Evolutionary conservation across 2,329 filamentous ascomycete genomes (phyloP), one percentile per base, ranked within the genome.

Genomic region (Colletotrichum plurivorum): DNA sequence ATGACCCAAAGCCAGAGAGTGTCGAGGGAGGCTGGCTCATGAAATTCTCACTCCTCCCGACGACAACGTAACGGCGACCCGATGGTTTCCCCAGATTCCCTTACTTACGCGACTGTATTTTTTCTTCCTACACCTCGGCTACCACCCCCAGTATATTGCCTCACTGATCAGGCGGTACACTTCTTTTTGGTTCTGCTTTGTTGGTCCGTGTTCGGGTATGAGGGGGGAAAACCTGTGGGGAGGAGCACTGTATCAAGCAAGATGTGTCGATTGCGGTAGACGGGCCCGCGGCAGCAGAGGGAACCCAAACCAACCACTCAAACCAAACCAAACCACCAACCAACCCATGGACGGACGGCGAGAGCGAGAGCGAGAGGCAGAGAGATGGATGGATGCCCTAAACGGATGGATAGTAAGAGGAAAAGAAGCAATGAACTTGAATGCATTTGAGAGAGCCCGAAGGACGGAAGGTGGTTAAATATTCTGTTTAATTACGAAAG

Each of bases 401-500:
- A 46, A 58, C 25, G 67, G 68, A 72, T 69, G 70, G 70, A 69
- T 63, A 71, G 70, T 60, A 65, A 66, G 63, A 69, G 66, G 69
- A 64, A 71, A 72, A 63, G 68, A 71, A 64, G 59, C 70, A 60
- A 70, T 67, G 67, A 70, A 67, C 68, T 67, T 71, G 55, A 61
- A 71, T 70, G 66, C 67, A 70, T 58, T 70, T 69, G 66, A 61
- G 69, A 69, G 65, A 65, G 61, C 48, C 45, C 41, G 60, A 63
- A 55, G 58, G 68, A 67, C 52, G 63, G 56, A 65, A 60, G 68
- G 70, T 54, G 70, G 70, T 54, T 64, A 52, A 56, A 72, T 72
- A 72, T 66, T 65, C 57, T 71, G 68, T 71, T 69, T 72, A 72
- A 72, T 72, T 68, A 72, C 61, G 70, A 72, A 69, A 72, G 61